Conservation (phyloP, 2,329 filamentous ascomycete species). For the Diaporthe citri region DNA sequence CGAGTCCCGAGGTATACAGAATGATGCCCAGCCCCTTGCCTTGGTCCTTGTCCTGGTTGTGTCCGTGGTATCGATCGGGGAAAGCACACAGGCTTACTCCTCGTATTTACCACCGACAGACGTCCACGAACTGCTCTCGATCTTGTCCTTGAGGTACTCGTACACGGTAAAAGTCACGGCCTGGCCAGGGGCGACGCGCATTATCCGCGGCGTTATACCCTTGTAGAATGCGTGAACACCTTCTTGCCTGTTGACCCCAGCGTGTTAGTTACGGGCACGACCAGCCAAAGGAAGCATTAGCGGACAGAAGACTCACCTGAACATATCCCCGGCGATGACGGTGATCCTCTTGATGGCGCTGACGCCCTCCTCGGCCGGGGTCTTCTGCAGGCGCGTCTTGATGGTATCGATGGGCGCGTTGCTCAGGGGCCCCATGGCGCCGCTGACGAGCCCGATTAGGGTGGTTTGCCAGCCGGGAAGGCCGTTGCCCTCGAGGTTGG, state of each 20-base stretch:
- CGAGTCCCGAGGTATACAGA: neutral
- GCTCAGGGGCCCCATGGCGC: slow-evolving; percentile 94
- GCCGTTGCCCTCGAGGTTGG: slow-evolving; percentile 71
- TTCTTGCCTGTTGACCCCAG: slow-evolving; percentile 75
- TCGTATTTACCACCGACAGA: slow-evolving; percentile 75
- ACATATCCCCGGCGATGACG: slow-evolving; percentile 85
- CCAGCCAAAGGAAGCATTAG: neutral
- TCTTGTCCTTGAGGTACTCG: slow-evolving; percentile 79
- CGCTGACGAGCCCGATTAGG: slow-evolving; percentile 88
- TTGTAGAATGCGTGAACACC: slow-evolving; percentile 97
- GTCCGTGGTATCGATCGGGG: neutral
- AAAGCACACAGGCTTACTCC: slow-evolving; percentile 60
- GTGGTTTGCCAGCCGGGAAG: slow-evolving; percentile 93
- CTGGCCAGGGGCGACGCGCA: slow-evolving; percentile 97
- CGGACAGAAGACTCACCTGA: slow-evolving; percentile 67
- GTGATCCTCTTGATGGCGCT: slow-evolving; percentile 84
- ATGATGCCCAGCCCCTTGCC: neutral
- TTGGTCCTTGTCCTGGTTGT: neutral
- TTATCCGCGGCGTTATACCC: slow-evolving; percentile 96
- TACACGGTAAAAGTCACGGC: slow-evolving; percentile 84
- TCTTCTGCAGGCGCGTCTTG: slow-evolving; percentile 96
- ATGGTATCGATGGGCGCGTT: slow-evolving; percentile 99
- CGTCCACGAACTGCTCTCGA: slow-evolving; percentile 75
- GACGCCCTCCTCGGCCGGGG: slow-evolving; percentile 83
- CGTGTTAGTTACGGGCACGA: neutral